These are phyloP conservation scores for Euptelea pleiosperma DNA, from an alignment of 164 flowering plant genomes.

Conservation along the genomic window DNA sequence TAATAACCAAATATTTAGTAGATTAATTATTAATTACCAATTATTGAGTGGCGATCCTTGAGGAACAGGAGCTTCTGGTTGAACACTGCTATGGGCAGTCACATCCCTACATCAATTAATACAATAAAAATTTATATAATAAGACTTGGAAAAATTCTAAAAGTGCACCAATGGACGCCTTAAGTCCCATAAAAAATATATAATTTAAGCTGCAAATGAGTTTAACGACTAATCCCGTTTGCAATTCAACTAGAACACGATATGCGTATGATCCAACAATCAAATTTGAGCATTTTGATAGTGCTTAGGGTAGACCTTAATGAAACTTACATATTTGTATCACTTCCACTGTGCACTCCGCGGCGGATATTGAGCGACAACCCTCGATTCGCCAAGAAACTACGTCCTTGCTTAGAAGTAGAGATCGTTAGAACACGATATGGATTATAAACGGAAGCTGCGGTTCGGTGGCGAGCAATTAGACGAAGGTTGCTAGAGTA, in stretches of 20 bases:
- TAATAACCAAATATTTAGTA: too few relatives aligned
- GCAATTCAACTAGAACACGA: too few relatives aligned
- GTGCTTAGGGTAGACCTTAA: too few relatives aligned
- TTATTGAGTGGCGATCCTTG: slow-evolving; percentile 21
- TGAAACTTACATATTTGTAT: slow-evolving; percentile 10
- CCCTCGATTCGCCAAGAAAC: slow-evolving; percentile 5
- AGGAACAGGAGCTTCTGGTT: slow-evolving; percentile 21
- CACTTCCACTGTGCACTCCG: background rate
- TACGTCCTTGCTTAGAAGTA: background rate
- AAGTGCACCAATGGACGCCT: too few relatives aligned
- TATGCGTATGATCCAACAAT: too few relatives aligned
- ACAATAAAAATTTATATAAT: background rate
- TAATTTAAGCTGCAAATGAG: too few relatives aligned
- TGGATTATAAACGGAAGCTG: background rate
- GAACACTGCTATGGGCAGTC: slow-evolving; percentile 10
- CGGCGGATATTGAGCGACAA: slow-evolving; percentile 1
- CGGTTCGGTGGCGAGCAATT: background rate
- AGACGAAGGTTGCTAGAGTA: too few relatives aligned
- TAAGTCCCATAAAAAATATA: too few relatives aligned
- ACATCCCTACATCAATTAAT: slow-evolving; percentile 16
- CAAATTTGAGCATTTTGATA: too few relatives aligned
- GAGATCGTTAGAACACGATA: background rate
- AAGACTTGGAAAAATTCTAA: too few relatives aligned
- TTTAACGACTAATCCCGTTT: too few relatives aligned
- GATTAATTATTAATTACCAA: too few relatives aligned